Conservation (phyloP, 163 green algal genomes). For the Chlorella variabilis region DNA sequence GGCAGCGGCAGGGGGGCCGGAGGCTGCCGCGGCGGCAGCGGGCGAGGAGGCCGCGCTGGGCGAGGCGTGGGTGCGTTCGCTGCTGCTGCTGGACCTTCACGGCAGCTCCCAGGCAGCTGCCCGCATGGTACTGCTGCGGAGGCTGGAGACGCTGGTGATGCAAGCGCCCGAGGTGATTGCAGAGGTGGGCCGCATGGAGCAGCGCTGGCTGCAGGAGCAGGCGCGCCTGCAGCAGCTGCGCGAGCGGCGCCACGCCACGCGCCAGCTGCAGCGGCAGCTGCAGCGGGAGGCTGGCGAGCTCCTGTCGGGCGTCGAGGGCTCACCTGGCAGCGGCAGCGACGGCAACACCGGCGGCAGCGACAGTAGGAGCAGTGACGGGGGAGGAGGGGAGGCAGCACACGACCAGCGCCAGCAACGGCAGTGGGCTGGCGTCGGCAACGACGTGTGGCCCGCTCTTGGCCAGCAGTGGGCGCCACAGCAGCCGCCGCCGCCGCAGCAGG, state of each 20-base stretch:
- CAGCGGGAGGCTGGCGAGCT: neutral
- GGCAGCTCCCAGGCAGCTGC: constrained; percentile 33
- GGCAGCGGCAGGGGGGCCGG: neutral
- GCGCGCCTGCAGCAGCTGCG: neutral
- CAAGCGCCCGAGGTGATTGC: neutral
- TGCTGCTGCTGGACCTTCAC: constrained; percentile 45
- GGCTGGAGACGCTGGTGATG: constrained; percentile 35
- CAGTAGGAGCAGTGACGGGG: neutral
- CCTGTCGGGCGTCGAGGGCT: neutral
- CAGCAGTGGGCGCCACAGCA: no score
- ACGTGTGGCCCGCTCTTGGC: no score
- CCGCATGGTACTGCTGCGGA: constrained; percentile 22
- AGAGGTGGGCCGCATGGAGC: neutral
- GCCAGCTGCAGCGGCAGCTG: neutral
- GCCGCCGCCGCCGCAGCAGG: no score
- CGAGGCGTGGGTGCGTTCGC: neutral
- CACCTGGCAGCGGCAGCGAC: neutral
- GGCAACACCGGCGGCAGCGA: constrained; percentile 5
- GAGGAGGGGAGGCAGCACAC: neutral
- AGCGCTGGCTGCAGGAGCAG: neutral
- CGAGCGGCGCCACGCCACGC: no score
- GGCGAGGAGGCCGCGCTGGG: neutral
- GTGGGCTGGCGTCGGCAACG: no score
- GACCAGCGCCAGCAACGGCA: no score
- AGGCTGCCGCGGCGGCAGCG: neutral